These are phyloP conservation scores for Magnolia sinica DNA, from an alignment of 164 flowering plant species.

Conservation along the genomic window DNA sequence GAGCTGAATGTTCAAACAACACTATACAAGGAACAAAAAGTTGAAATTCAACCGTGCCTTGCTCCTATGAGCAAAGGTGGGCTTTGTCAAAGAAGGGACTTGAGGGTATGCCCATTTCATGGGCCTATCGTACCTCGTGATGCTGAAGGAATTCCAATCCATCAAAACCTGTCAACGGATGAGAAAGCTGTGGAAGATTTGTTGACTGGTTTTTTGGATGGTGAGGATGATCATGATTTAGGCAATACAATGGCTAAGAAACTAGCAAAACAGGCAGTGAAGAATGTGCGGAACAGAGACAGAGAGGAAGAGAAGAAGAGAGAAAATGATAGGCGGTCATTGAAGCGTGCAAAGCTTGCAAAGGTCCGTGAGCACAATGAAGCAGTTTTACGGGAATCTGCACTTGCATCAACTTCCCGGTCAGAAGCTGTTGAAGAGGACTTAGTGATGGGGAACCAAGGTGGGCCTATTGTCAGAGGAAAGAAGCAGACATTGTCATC, in stretches of 20 bases:
- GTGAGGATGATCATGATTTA: constrained; percentile 19
- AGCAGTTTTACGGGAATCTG: constrained; percentile 69
- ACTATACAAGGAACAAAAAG: constrained; percentile 60
- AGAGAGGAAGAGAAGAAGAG: constrained; percentile 48
- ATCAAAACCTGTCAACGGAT: constrained; percentile 25
- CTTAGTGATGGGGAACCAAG: constrained; percentile 18
- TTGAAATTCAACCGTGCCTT: constrained; percentile 64
- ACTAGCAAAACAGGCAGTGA: constrained; percentile 72
- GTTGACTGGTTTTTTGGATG: constrained; percentile 2
- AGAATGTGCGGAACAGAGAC: constrained; percentile 68
- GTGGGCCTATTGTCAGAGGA: constrained; percentile 16
- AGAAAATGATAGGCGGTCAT: constrained; percentile 36
- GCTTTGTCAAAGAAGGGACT: constrained; percentile 80
- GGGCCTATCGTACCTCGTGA: constrained; percentile 79
- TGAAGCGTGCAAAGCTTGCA: constrained; percentile 77
- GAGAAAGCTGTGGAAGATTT: constrained; percentile 6
- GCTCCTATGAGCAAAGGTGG: constrained; percentile 79
- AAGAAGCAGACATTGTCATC: constrained; percentile 67
- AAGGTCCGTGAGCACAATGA: constrained; percentile 81
- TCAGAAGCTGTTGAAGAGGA: constrained; percentile 51
- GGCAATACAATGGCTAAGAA: constrained; percentile 32
- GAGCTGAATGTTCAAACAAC: constrained; percentile 66
- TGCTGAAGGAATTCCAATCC: constrained; percentile 60
- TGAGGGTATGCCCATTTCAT: constrained; percentile 88
- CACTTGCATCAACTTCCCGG: constrained; percentile 75